Evolutionary conservation across 306 rosid species (phyloP).

Genomic region (Purshia tridentata): DNA sequence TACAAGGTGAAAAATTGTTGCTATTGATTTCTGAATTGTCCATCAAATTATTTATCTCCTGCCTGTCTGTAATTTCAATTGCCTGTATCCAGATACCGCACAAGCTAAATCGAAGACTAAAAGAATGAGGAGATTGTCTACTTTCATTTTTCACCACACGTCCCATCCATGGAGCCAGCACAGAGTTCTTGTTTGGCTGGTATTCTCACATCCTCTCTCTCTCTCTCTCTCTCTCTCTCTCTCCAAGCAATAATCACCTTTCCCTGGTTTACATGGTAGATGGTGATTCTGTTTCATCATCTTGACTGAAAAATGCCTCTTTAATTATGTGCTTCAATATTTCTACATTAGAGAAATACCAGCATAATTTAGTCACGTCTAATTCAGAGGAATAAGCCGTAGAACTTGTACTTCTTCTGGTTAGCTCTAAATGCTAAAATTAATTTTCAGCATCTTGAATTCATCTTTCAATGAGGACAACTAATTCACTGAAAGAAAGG

Average conservation of each 20-base stretch:
- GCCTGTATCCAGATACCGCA: conserved; percentile 45
- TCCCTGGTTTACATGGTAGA: neutral
- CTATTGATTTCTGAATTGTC: neutral
- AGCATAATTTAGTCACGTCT: neutral
- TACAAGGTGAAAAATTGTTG: conserved; percentile 46
- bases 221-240: neutral
- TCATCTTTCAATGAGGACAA: no score
- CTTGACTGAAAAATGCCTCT: neutral
- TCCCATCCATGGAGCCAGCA: conserved; percentile 93
- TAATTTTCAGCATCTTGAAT: no score
- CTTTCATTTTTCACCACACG: conserved; percentile 65
- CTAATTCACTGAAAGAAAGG: no score
- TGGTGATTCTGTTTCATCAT: neutral
- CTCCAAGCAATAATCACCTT: neutral
- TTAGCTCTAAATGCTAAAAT: no score
- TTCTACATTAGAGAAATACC: neutral
- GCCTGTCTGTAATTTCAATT: neutral
- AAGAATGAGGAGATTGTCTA: conserved; percentile 56
- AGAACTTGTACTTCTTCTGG: no score
- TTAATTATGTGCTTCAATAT: neutral
- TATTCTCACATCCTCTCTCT: conserved; percentile 28
- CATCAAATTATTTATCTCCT: neutral
- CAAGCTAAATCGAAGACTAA: conserved; percentile 27
- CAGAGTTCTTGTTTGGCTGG: conserved; percentile 90
- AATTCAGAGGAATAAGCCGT: no score